Evolutionary conservation across 2,329 filamentous ascomycete genomes (phyloP), one percentile per base, ranked within the genome.

Genomic region (Trichophyton equinum): DNA sequence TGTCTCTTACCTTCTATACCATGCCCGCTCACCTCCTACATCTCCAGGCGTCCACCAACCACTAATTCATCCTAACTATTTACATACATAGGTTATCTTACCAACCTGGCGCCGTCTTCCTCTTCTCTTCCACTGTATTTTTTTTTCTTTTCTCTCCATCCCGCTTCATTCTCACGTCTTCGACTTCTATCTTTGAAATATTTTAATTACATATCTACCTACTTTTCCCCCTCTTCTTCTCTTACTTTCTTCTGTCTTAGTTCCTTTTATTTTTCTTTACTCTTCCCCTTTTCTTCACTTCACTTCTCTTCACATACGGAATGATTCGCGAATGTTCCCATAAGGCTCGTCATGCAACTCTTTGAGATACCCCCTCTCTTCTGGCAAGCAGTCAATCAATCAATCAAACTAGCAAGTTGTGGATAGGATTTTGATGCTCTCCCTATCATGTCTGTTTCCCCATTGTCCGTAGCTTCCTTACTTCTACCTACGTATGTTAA

Each of bases 1-100:
- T 33, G 40, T 51, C 25, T 59, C 58, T 49, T 18, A 33, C 22
- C 58, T 47, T 59, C 20, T 49, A 59, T 44, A 58, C 42, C 42
- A 42, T 58, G 30, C 55, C 5, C 47, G 7, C n/a, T 49, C 20
- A 13, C 25, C 18, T 11, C 20, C 44, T n/a, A 15, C 42, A n/a
- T n/a, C 47, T 46, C 18, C 20, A 38, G 33, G 33, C 7, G 30
- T 47, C 2, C 25, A 25, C 22, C 20, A 9, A 30, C 22, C 6
- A 11, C 4, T 30, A 33, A n/a, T 33, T 22, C 27, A 33, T n/a
- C 33, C 30, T 6, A 55, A n/a, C 27, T 30, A 18, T 18, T 18
- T 18, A 33, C 51, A 15, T 36, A 36, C 20, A 18, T 51, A 11
- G 9, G 18, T 20, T 53, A 33, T 11, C 51, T 4, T 55, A 30